These are phyloP conservation scores for Suillus subaureus DNA, from an alignment of 768 basidiomycete genomes.

Conservation along the genomic window DNA sequence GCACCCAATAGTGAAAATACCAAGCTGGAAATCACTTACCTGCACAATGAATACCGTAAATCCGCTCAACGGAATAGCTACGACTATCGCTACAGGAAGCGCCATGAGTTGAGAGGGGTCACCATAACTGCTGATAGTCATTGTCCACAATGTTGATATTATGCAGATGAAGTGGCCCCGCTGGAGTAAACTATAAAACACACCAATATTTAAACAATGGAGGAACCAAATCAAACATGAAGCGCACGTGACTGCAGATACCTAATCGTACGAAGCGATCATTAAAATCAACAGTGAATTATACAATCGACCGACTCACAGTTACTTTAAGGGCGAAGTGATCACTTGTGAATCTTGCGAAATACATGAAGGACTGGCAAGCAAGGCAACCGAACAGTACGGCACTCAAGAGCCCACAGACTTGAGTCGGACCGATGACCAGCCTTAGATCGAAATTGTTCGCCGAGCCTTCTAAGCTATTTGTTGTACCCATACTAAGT, in stretches of 20 bases:
- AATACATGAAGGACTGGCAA: constrained; percentile 17
- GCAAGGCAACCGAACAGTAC: constrained; percentile 17
- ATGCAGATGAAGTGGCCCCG: neutral
- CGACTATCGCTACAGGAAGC: neutral
- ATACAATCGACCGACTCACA: neutral
- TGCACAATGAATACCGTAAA: constrained; percentile 1
- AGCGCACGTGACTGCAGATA: constrained; percentile 4
- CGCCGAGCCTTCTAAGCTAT: neutral
- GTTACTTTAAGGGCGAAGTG: constrained; percentile 10
- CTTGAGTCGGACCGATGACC: constrained; percentile 14
- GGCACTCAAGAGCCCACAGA: constrained; percentile 14
- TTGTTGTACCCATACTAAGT: neutral
- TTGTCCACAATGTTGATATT: constrained; percentile 5
- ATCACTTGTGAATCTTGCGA: constrained; percentile 9
- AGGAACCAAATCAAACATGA: neutral
- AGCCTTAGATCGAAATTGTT: neutral
- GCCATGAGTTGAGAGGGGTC: neutral
- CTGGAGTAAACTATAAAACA: neutral
- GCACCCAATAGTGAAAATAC: neutral
- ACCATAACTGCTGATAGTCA: constrained; percentile 1
- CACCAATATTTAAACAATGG: neutral
- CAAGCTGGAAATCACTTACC: neutral
- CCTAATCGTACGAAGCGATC: neutral
- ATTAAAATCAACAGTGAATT: neutral
- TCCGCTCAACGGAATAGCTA: constrained; percentile 1